These are phyloP conservation scores for Dalbergia cultrata DNA, from an alignment of 306 rosid genomes.

Conservation along the genomic window DNA sequence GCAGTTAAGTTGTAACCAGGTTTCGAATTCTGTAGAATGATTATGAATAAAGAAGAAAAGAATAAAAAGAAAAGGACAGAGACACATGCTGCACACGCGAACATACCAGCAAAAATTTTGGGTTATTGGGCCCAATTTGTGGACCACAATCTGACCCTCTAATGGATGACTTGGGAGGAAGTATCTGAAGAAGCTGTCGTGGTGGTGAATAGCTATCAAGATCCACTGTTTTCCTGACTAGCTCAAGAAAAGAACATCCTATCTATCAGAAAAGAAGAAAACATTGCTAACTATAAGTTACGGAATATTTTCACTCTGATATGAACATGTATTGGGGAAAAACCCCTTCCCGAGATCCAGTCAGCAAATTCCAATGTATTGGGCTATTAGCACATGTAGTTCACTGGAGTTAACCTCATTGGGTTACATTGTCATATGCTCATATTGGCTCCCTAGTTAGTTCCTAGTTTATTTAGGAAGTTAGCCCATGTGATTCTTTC, in stretches of 20 bases:
- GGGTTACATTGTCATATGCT: not conserved
- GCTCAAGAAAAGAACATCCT: constrained; percentile 43
- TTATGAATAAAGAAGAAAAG: constrained; percentile 24
- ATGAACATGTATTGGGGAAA: not conserved
- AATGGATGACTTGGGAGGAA: constrained; percentile 80
- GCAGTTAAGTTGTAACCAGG: constrained; percentile 29
- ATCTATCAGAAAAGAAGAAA: constrained; percentile 43
- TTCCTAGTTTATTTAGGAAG: not conserved
- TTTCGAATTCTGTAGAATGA: constrained; percentile 14
- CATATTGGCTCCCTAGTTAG: not conserved
- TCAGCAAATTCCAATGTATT: not conserved
- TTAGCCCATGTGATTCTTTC: not conserved
- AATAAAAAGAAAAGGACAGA: not conserved
- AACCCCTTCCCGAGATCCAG: not conserved
- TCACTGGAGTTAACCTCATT: not conserved
- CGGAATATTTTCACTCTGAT: not conserved
- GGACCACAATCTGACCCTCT: constrained; percentile 79
- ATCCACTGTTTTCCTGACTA: constrained; percentile 76
- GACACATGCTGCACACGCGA: not conserved
- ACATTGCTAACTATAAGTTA: constrained; percentile 16
- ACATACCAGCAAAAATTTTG: constrained; percentile 69
- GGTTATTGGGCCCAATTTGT: constrained; percentile 88
- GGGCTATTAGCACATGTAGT: not conserved
- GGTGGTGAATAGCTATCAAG: constrained; percentile 79
- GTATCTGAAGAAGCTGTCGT: constrained; percentile 82